Conservation (phyloP, 2,329 filamentous ascomycete genomes). For the Aspergillus versicolor region DNA sequence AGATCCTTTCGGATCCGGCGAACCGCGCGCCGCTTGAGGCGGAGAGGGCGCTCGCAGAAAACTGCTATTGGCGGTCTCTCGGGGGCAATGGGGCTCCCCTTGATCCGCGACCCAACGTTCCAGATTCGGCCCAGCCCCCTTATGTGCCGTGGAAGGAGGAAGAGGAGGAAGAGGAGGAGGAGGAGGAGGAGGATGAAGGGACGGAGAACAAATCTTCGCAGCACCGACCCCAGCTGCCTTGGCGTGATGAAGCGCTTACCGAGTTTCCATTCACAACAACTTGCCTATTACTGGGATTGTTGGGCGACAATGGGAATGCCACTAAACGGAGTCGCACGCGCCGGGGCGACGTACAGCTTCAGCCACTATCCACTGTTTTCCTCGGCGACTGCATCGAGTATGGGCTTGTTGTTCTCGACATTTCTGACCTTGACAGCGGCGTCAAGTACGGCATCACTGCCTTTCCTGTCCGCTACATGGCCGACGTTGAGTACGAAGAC, state of each 20-base stretch:
- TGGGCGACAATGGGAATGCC: constrained; percentile 5
- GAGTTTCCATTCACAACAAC: constrained; percentile 16
- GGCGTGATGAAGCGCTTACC: not conserved
- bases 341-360: constrained; percentile 17
- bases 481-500: constrained; percentile 1
- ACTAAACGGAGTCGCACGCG: constrained; percentile 7
- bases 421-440: constrained; percentile 16
- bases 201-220: not conserved
- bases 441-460: constrained; percentile 16
- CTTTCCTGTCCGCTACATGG: constrained; percentile 15
- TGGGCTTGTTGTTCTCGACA: constrained; percentile 17
- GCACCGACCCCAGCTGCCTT: not conserved
- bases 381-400: constrained; percentile 16
- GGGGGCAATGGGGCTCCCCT: not conserved
- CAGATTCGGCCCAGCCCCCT: not conserved
- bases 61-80: constrained; percentile 12
- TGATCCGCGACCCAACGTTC: constrained; percentile 13
- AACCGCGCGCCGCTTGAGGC: constrained; percentile 18
- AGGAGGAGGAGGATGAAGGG: no score
- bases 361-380: constrained; percentile 18
- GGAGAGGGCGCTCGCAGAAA: constrained; percentile 15
- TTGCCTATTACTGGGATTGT: constrained; percentile 16
- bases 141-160: not conserved
- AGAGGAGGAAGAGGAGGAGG: no score
- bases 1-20: constrained; percentile 14